A percentile compares a stretch with the other conserved stretches of the same genome.
phyloP scores from a whole-genome alignment of 2,329 filamentous ascomycete genomes.

The Pseudogymnoascus sp. region DNA sequence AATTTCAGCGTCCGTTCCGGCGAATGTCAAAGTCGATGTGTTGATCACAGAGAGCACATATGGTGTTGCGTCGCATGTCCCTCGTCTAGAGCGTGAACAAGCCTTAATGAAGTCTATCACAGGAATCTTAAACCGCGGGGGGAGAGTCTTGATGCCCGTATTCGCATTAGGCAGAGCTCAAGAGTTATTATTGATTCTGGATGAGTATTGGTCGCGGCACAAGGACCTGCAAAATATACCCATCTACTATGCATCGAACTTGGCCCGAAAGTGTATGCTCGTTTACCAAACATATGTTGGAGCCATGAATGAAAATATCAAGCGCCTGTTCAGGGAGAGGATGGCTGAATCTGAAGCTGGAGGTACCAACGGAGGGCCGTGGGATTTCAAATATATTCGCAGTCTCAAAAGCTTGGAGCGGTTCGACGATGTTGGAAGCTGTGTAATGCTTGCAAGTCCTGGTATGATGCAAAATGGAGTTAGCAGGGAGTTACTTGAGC shows the following conservation, averaged over 20 bases:
- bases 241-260: slow-evolving; percentile 95
- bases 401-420: slow-evolving; percentile 87
- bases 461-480: slow-evolving; percentile 98
- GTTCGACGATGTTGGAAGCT: slow-evolving; percentile 91
- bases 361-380: slow-evolving; percentile 72
- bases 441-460: slow-evolving; percentile 93
- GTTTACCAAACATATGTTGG: slow-evolving; percentile 98
- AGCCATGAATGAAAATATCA: slow-evolving; percentile 99
- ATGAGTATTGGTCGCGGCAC: slow-evolving; percentile 94
- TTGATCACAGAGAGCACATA: slow-evolving; percentile 97
- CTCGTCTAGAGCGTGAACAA: slow-evolving; percentile 81
- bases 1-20: slow-evolving; percentile 85
- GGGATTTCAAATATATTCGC: slow-evolving; percentile 94
- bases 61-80: slow-evolving; percentile 88
- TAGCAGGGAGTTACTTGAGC: slow-evolving; percentile 81
- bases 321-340: slow-evolving; percentile 82
- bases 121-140: slow-evolving; percentile 79
- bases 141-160: slow-evolving; percentile 87
- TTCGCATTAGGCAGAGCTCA: slow-evolving; percentile 92
- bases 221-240: slow-evolving; percentile 80
- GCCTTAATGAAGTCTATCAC: slow-evolving; percentile 95
- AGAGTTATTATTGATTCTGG: slow-evolving; percentile 85
- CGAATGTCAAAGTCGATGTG: slow-evolving; percentile 85
- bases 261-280: slow-evolving; percentile 95
- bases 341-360: slow-evolving; percentile 83